phyloP scores from a whole-genome alignment of 345 rosid species.

The Populus simonii region DNA sequence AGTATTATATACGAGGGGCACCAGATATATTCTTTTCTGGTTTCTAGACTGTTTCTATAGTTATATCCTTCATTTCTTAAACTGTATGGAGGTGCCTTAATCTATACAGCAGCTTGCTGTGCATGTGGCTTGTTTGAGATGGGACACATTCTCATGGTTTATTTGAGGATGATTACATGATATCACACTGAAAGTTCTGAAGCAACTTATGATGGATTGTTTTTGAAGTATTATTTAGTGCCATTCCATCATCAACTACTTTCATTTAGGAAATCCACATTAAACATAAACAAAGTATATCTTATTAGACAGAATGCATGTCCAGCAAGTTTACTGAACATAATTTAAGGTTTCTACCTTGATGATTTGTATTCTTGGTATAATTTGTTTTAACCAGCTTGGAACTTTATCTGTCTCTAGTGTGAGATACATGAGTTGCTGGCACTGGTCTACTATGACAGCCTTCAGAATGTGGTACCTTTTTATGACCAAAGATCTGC shows the following conservation, averaged over 20 bases:
- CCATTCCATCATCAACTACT: background rate
- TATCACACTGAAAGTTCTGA: background rate
- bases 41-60: constrained; percentile 1
- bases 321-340: background rate
- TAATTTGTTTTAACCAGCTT: constrained; percentile 11
- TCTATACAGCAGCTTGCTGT: background rate
- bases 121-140: constrained; percentile 2
- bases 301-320: background rate
- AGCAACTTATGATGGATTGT: background rate
- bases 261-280: background rate
- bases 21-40: background rate
- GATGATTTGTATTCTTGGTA: background rate
- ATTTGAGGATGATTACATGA: background rate
- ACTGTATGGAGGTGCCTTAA: background rate
- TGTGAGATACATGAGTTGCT: constrained; percentile 86
- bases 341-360: background rate
- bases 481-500: constrained; percentile 79
- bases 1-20: background rate
- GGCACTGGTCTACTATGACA: constrained; percentile 96
- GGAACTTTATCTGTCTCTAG: constrained; percentile 44
- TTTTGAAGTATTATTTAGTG: too few species aligned
- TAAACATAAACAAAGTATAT: too few species aligned
- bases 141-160: background rate
- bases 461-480: constrained; percentile 98
- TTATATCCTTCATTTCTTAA: background rate